A percentile compares a stretch with the other conserved stretches of the same genome.
phyloP scores from a whole-genome alignment of 2,329 filamentous ascomycete genomes.

The Sclerotinia borealis region DNA sequence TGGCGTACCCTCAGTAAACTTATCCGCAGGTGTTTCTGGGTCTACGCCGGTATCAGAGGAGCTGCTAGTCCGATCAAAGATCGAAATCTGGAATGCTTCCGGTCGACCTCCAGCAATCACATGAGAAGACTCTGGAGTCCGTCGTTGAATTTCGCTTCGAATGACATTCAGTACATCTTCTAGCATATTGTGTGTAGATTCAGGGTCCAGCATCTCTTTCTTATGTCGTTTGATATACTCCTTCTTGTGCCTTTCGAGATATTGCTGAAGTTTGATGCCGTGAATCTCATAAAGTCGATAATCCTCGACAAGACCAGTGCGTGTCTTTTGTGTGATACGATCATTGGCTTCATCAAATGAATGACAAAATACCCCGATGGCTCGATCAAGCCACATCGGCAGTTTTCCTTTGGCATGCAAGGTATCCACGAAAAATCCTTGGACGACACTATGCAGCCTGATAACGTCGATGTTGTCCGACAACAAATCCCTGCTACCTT shows the following conservation, averaged over 20 bases:
- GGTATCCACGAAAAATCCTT: conserved; percentile 46
- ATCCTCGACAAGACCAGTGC: conserved; percentile 45
- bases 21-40: conserved; percentile 36
- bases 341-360: conserved; percentile 43
- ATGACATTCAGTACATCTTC: conserved; percentile 36
- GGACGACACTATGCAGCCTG: conserved; percentile 46
- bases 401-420: conserved; percentile 37
- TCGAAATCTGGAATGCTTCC: conserved; percentile 36
- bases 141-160: conserved; percentile 38
- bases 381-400: conserved; percentile 44
- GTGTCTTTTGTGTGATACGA: conserved; percentile 38
- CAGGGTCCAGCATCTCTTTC: conserved; percentile 19
- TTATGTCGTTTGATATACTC: conserved; percentile 23
- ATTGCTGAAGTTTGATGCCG: conserved; percentile 41
- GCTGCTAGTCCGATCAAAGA: conserved; percentile 46
- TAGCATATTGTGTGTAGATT: conserved; percentile 33
- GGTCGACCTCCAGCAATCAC: conserved; percentile 35
- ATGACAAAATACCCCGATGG: conserved; percentile 42
- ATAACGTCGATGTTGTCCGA: conserved; percentile 45
- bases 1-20: conserved; percentile 24
- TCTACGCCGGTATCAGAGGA: conserved; percentile 39
- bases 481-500: conserved; percentile 38
- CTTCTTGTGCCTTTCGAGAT: conserved; percentile 38
- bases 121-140: conserved; percentile 38
- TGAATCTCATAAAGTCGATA: conserved; percentile 48